Evolutionary conservation across 1,139 yeast species (phyloP).

Genomic region (Hansenula anomala): DNA sequence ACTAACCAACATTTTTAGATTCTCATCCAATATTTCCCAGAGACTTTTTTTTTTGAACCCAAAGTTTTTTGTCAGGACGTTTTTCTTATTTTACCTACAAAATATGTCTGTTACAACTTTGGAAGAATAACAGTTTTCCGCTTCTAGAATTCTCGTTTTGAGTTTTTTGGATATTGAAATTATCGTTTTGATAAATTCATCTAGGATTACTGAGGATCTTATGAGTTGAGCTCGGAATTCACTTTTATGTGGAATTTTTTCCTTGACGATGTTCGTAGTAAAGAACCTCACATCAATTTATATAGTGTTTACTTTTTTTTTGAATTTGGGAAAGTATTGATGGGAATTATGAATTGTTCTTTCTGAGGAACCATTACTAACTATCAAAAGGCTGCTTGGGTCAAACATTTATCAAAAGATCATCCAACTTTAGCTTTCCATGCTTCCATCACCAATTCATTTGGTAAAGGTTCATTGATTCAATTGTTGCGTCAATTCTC

Average conservation of each 20-base stretch:
- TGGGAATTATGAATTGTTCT: slow-evolving; percentile 24
- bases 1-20: slow-evolving; percentile 1
- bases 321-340: slow-evolving; percentile 29
- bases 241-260: slow-evolving; percentile 23
- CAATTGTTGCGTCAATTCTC: slow-evolving; percentile 92
- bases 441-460: slow-evolving; percentile 94
- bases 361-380: slow-evolving; percentile 39
- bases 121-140: slow-evolving; percentile 74
- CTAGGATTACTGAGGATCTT: slow-evolving; percentile 35
- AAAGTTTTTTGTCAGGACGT: slow-evolving; percentile 67
- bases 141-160: slow-evolving; percentile 38
- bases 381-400: slow-evolving; percentile 90
- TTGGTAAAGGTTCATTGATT: slow-evolving; percentile 95
- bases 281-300: slow-evolving; percentile 53
- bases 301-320: slow-evolving; percentile 10
- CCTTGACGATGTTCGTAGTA: slow-evolving; percentile 55
- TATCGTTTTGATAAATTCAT: slow-evolving; percentile 20
- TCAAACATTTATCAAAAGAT: slow-evolving; percentile 84
- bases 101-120: slow-evolving; percentile 94
- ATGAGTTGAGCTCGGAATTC: slow-evolving; percentile 61
- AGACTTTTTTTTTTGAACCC: slow-evolving; percentile 18
- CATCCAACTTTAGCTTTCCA: slow-evolving; percentile 97
- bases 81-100: slow-evolving; percentile 26
- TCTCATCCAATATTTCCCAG: no score
- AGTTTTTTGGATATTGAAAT: slow-evolving; percentile 13